These are phyloP conservation scores for Albophoma yamanashiensis DNA, from an alignment of 2,329 filamentous ascomycete species.

Conservation along the genomic window DNA sequence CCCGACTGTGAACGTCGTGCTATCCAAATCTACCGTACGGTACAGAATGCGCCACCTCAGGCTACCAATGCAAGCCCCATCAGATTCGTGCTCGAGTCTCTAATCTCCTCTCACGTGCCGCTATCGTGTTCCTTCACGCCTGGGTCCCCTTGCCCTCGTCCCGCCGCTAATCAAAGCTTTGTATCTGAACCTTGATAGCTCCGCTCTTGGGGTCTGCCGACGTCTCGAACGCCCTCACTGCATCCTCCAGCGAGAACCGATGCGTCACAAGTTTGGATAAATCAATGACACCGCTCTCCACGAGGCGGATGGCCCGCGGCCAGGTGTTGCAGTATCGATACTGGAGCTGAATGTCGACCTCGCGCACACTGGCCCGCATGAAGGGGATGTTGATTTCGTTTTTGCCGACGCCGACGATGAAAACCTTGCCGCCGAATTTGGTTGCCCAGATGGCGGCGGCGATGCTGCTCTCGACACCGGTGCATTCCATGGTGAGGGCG, in stretches of 20 bases:
- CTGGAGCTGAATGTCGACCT: constrained; percentile 93
- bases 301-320: constrained; percentile 82
- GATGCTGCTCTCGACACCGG: constrained; percentile 85
- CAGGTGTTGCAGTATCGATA: constrained; percentile 96
- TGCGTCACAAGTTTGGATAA: constrained; percentile 79
- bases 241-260: constrained; percentile 75
- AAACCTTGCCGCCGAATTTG: constrained; percentile 95
- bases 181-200: constrained; percentile 96
- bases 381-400: constrained; percentile 94
- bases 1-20: background rate
- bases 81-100: background rate
- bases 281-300: constrained; percentile 76
- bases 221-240: constrained; percentile 80
- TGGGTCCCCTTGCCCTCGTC: background rate
- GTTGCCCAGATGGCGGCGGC: constrained; percentile 76
- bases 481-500: constrained; percentile 79
- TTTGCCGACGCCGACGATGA: constrained; percentile 90
- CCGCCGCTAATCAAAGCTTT: constrained; percentile 36
- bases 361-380: constrained; percentile 81
- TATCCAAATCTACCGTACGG: background rate
- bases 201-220: constrained; percentile 81
- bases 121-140: background rate
- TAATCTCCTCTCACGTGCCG: background rate
- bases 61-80: no score
- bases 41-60: background rate